Evolutionary conservation across 1,284 basidiomycete genomes (phyloP).

Genomic region (Moesziomyces sp.): DNA sequence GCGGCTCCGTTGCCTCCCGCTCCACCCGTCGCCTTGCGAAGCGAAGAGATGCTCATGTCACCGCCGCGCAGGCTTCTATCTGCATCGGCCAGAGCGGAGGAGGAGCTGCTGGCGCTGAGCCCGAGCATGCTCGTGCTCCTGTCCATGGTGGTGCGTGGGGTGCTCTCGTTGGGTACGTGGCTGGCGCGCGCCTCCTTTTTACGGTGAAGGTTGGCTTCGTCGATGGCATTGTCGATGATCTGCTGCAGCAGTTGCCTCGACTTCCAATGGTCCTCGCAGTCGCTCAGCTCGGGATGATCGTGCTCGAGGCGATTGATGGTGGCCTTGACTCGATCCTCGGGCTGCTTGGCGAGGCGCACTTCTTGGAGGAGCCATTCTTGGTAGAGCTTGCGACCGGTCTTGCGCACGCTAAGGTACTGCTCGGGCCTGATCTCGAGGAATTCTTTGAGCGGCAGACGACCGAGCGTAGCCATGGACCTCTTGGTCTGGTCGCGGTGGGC

Average conservation of each 20-base stretch:
- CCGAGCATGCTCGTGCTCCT: slow-evolving; percentile 30
- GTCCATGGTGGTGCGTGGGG: slow-evolving; percentile 19
- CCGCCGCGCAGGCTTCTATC: slow-evolving; percentile 24
- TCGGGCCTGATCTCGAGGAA: slow-evolving; percentile 52
- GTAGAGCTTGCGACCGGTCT: slow-evolving; percentile 50
- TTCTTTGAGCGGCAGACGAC: slow-evolving; percentile 52
- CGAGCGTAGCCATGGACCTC: slow-evolving; percentile 51
- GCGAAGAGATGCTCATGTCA: slow-evolving; percentile 21
- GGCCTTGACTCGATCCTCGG: slow-evolving; percentile 49
- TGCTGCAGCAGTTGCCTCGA: slow-evolving; percentile 53
- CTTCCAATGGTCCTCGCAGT: slow-evolving; percentile 58
- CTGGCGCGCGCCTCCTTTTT: slow-evolving; percentile 42
- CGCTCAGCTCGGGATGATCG: slow-evolving; percentile 45
- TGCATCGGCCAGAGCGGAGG: slow-evolving; percentile 32
- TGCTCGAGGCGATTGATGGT: slow-evolving; percentile 49
- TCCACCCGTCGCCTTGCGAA: slow-evolving; percentile 16
- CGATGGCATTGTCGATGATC: slow-evolving; percentile 59
- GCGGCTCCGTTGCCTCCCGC: slow-evolving; percentile 4
- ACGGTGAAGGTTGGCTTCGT: slow-evolving; percentile 52
- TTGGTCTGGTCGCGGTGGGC: slow-evolving; percentile 47
- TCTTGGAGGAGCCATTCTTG: slow-evolving; percentile 55
- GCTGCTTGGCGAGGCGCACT: slow-evolving; percentile 56
- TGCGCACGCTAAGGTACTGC: slow-evolving; percentile 53
- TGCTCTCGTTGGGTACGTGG: slow-evolving; percentile 28
- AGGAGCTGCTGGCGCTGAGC: slow-evolving; percentile 29